Evolutionary conservation across 2,329 filamentous ascomycete species (phyloP).

Genomic region (Sclerotinia sclerotiorum): DNA sequence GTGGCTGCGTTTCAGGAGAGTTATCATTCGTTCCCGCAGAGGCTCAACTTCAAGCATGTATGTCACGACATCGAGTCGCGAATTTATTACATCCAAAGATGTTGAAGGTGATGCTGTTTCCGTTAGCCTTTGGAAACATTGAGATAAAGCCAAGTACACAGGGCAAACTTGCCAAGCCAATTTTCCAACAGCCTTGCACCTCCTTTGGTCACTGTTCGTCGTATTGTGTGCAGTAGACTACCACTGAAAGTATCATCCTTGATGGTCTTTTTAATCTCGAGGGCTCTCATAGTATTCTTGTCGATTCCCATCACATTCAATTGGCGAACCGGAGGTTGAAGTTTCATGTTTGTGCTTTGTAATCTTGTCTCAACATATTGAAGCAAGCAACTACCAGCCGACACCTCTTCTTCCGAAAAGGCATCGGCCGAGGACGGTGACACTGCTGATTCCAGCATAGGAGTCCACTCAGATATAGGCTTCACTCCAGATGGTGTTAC

Average conservation of each 20-base stretch:
- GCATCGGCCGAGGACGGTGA: constrained; percentile 49
- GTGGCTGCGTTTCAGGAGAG: constrained; percentile 70
- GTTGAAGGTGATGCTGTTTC: constrained; percentile 73
- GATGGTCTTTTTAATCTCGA: constrained; percentile 87
- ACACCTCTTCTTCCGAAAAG: constrained; percentile 69
- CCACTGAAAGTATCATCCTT: constrained; percentile 76
- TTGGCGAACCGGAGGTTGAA: constrained; percentile 78
- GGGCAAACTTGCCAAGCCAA: constrained; percentile 63
- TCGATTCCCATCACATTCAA: constrained; percentile 88
- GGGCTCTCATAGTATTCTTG: constrained; percentile 81
- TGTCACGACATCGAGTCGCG: constrained; percentile 77
- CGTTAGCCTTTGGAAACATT: constrained; percentile 21
- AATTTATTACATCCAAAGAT: constrained; percentile 74
- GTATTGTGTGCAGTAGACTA: constrained; percentile 85
- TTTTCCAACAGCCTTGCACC: constrained; percentile 81
- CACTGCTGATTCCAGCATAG: constrained; percentile 75
- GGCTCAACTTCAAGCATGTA: constrained; percentile 66
- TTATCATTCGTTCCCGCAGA: constrained; percentile 67
- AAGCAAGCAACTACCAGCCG: constrained; percentile 77
- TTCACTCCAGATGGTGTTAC: constrained; percentile 48
- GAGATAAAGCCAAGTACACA: too few relatives aligned
- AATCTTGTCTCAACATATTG: constrained; percentile 80
- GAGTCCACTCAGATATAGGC: constrained; percentile 59
- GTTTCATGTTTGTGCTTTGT: constrained; percentile 73
- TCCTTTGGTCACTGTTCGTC: constrained; percentile 87